phyloP scores from a whole-genome alignment of 2,329 filamentous ascomycete genomes.

The Penicillium palitans region DNA sequence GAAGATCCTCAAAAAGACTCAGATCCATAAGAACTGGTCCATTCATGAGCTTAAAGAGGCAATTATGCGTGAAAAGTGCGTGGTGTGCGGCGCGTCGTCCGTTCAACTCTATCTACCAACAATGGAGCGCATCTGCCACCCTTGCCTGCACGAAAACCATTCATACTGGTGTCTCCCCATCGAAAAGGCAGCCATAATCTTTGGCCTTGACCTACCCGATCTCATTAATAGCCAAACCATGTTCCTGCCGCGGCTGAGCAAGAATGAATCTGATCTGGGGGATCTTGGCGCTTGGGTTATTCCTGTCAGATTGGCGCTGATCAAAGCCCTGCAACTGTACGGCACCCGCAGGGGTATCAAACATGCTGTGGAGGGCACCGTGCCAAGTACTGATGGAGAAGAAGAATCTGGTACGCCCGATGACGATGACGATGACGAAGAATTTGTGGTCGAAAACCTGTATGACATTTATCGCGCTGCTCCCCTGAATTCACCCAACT shows the following conservation, averaged over 20 bases:
- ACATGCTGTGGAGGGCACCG: neutral
- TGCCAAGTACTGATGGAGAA: neutral
- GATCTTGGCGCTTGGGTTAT: neutral
- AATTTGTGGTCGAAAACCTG: neutral
- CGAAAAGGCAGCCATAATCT: neutral
- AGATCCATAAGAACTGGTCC: neutral
- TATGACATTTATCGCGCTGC: neutral
- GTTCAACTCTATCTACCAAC: neutral
- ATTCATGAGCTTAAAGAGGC: neutral
- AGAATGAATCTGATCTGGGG: neutral
- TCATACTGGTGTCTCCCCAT: conserved; percentile 1
- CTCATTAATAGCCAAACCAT: neutral
- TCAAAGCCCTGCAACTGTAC: neutral
- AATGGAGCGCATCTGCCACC: conserved; percentile 1
- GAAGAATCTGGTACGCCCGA: accelerated
- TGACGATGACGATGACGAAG: neutral
- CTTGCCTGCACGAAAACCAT: neutral
- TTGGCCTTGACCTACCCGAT: neutral
- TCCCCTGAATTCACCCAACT: neutral
- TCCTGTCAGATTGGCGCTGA: neutral
- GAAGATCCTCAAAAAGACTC: neutral
- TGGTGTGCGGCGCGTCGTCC: neutral
- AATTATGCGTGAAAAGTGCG: neutral
- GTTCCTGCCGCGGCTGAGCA: neutral
- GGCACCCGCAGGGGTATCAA: neutral